Conservation (phyloP, 164 flowering plant species). For the Kalanchoe fedtschenkoi region DNA sequence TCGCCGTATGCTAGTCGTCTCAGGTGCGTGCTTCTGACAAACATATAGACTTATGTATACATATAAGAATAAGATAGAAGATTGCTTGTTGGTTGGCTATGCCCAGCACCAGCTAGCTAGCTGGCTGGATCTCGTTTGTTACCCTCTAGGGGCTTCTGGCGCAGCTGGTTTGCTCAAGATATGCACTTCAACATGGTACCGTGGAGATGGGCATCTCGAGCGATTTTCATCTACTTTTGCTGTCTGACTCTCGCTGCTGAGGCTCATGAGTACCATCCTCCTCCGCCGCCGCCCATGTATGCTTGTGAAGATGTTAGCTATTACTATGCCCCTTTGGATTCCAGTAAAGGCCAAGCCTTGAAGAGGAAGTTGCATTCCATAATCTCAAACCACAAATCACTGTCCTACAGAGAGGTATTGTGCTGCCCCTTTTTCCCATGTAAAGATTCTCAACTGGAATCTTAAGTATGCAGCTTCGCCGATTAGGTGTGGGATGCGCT, state of each 20-base stretch:
- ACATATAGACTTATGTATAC: not conserved
- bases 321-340: not conserved
- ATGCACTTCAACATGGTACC: no score
- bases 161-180: not conserved
- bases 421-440: no score
- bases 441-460: not conserved
- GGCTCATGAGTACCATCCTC: slow-evolving; percentile 3
- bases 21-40: not conserved
- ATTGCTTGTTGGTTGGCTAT: no score
- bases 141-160: not conserved
- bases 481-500: slow-evolving; percentile 51
- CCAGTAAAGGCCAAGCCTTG: not conserved
- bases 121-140: not conserved
- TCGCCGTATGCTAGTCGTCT: not conserved
- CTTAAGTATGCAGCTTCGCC: not conserved
- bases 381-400: slow-evolving; percentile 1
- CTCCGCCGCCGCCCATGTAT: not conserved
- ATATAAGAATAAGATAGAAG: no score
- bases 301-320: slow-evolving; percentile 1
- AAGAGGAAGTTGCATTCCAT: slow-evolving; percentile 3
- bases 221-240: not conserved
- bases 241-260: not conserved
- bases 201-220: not conserved
- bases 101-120: no score
- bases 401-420: not conserved